These are phyloP conservation scores for Thalassia testudinum DNA, from an alignment of 116 monocot species.

Conservation along the genomic window DNA sequence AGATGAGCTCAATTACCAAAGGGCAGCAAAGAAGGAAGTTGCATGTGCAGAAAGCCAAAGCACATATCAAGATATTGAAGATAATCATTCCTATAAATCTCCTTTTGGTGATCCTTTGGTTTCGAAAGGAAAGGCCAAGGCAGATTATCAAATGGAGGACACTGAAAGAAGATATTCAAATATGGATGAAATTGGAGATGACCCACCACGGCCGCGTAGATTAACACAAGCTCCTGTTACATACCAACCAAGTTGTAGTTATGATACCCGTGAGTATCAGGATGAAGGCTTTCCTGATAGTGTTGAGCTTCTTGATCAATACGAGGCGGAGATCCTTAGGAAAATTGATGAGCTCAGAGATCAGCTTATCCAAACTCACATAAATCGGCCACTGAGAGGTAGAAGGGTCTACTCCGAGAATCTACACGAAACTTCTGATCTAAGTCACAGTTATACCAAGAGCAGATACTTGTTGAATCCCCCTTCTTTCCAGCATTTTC, in stretches of 20 bases:
- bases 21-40: slow-evolving; percentile 1
- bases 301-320: slow-evolving; percentile 33
- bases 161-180: no score
- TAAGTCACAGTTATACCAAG: slow-evolving; percentile 19
- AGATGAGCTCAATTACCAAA: no score
- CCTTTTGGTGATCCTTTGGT: no score
- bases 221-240: slow-evolving; percentile 13
- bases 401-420: no score
- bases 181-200: no score
- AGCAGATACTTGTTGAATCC: slow-evolving; percentile 4
- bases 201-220: no score
- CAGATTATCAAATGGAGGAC: no score
- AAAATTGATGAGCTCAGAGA: slow-evolving; percentile 78
- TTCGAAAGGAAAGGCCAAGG: no score
- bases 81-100: no score
- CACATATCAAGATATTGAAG: no score
- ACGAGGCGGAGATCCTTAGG: slow-evolving; percentile 46
- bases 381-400: slow-evolving; percentile 9
- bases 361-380: slow-evolving; percentile 45
- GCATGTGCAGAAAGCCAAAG: neutral
- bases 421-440: slow-evolving; percentile 13
- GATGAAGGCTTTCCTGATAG: slow-evolving; percentile 14
- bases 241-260: slow-evolving; percentile 10
- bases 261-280: neutral
- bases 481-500: slow-evolving; percentile 15